Percentiles rank a stretch among this genome's conserved stretches.
phyloP scores from a whole-genome alignment of 495 filamentous ascomycete species.

The Podospora sp. region DNA sequence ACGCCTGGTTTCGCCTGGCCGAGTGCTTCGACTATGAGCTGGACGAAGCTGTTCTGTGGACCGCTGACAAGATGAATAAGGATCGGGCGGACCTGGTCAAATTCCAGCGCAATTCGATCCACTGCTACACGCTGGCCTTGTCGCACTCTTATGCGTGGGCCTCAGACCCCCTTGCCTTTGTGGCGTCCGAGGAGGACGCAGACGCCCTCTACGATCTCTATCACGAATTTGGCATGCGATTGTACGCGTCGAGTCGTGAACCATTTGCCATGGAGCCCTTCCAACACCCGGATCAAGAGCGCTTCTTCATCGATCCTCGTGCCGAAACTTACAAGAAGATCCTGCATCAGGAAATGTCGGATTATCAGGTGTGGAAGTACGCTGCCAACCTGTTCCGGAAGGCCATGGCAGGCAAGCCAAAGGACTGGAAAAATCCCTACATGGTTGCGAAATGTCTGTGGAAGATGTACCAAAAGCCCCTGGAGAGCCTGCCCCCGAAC shows the following conservation, averaged over 20 bases:
- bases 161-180: conserved; percentile 50
- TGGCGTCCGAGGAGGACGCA: conserved; percentile 57
- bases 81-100: conserved; percentile 71
- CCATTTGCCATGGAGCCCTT: conserved; percentile 91
- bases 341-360: conserved; percentile 71
- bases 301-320: conserved; percentile 71
- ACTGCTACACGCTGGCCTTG: conserved; percentile 90
- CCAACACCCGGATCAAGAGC: conserved; percentile 69
- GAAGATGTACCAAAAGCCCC: conserved; percentile 79
- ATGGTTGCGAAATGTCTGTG: conserved; percentile 93
- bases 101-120: conserved; percentile 80
- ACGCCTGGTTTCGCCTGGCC: conserved; percentile 92
- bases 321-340: conserved; percentile 73
- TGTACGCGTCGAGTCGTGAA: conserved; percentile 89
- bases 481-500: conserved; percentile 54
- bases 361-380: conserved; percentile 84
- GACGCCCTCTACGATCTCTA: conserved; percentile 80
- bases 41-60: conserved; percentile 91
- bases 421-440: conserved; percentile 88
- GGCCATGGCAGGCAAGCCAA: conserved; percentile 72
- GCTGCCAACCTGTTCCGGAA: conserved; percentile 77
- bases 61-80: conserved; percentile 94
- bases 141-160: conserved; percentile 67
- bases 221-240: conserved; percentile 82
- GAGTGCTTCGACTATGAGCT: conserved; percentile 90